Percentiles rank a stretch among this genome's conserved stretches.
phyloP scores from a whole-genome alignment of 2,329 filamentous ascomycete genomes.

The Botrytis hyacinthi region DNA sequence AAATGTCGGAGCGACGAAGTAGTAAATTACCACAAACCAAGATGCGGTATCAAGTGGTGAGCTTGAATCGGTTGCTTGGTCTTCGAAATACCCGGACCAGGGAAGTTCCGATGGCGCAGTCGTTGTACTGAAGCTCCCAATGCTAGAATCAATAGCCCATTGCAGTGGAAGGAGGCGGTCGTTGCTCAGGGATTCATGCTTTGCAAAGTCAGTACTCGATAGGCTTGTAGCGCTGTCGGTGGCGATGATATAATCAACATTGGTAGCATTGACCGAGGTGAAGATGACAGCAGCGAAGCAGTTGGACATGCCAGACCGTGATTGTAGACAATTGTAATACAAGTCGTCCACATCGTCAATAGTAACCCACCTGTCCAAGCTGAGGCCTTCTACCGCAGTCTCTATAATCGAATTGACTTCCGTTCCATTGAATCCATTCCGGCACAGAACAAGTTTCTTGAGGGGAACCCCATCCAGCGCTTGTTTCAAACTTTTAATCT shows the following conservation, averaged over 20 bases:
- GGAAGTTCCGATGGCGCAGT: neutral
- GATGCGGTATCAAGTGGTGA: neutral
- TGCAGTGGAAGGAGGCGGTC: neutral
- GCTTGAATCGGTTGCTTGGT: neutral
- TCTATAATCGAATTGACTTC: neutral
- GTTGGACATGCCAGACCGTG: neutral
- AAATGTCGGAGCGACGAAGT: neutral
- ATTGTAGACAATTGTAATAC: neutral
- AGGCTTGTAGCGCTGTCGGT: neutral
- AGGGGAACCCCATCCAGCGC: neutral
- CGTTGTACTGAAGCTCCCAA: neutral
- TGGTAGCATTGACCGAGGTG: neutral
- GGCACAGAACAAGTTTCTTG: neutral
- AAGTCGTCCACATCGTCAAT: neutral
- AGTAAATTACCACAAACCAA: neutral
- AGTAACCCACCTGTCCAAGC: neutral
- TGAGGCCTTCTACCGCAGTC: neutral
- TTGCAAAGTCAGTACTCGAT: neutral
- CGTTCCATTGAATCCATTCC: neutral
- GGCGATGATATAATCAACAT: conserved; percentile 1
- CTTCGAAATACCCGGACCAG: neutral
- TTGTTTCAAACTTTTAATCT: neutral
- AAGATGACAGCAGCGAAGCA: neutral
- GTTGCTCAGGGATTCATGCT: neutral
- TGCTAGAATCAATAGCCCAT: neutral